Evolutionary conservation across 345 rosid species (phyloP).

Genomic region (Melastoma malabathricum): DNA sequence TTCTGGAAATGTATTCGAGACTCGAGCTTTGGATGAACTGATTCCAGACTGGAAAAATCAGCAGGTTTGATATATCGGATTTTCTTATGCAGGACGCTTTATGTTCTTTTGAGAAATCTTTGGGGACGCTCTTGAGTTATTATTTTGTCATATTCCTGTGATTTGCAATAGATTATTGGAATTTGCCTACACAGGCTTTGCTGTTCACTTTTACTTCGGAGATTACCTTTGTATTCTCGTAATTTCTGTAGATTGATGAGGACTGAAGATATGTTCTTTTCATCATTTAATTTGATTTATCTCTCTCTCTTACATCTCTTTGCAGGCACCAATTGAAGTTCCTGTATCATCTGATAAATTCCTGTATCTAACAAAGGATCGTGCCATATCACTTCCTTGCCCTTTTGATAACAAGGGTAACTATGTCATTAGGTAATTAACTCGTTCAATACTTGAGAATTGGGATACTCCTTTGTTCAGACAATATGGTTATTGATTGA

Average conservation of each 20-base stretch:
- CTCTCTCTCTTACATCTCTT: not conserved
- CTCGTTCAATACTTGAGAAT: conserved; percentile 1
- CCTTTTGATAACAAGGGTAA: conserved; percentile 86
- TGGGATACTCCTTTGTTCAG: not conserved
- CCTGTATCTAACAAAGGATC: conserved; percentile 67
- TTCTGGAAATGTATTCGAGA: conserved; percentile 87
- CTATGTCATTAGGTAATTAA: conserved; percentile 69
- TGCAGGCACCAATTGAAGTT: conserved; percentile 61
- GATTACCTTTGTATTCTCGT: too few species aligned
- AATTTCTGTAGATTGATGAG: too few species aligned
- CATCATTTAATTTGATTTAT: not conserved
- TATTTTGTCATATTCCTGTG: too few species aligned
- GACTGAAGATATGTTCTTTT: not conserved
- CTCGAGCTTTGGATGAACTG: conserved; percentile 77
- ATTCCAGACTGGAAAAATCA: conserved; percentile 88
- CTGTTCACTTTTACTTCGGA: too few species aligned
- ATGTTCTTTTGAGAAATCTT: too few species aligned
- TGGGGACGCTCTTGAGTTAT: too few species aligned
- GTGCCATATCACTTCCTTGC: conserved; percentile 66
- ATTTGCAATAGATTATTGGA: too few species aligned
- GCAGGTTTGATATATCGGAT: conserved; percentile 25
- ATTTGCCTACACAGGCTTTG: too few species aligned
- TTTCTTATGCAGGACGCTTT: too few species aligned
- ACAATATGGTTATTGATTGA: too few species aligned
- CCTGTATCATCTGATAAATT: conserved; percentile 87